Conservation (phyloP, 352 stramenopile species). For the Globisporangium paroecandrum region DNA sequence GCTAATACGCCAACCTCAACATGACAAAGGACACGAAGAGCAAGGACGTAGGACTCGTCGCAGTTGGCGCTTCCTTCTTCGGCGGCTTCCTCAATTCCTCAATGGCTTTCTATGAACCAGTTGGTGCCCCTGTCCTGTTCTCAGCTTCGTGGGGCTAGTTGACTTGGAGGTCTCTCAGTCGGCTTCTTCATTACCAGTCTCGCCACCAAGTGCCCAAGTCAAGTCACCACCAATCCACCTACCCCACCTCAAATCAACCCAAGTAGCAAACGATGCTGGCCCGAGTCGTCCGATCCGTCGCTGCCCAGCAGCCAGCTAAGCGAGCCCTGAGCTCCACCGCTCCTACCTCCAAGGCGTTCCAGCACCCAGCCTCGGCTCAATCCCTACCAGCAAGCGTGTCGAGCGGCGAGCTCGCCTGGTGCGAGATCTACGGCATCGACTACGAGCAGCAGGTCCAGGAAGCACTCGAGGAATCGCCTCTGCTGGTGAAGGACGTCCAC, state of each 20-base stretch:
- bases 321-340: not conserved
- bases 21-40: not conserved
- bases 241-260: not conserved
- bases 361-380: not conserved
- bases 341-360: not conserved
- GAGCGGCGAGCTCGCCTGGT: slow-evolving; percentile 62
- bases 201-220: not conserved
- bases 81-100: not conserved
- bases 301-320: not conserved
- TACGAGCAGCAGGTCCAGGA: slow-evolving; percentile 67
- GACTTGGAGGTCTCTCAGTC: too few relatives aligned
- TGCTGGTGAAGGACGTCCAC: slow-evolving; percentile 30
- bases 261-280: not conserved
- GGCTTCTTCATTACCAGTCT: not conserved
- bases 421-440: slow-evolving; percentile 75
- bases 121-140: not conserved
- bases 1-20: not conserved
- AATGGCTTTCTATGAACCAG: too few relatives aligned
- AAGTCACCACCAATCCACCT: not conserved
- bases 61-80: not conserved
- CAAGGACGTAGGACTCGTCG: not conserved
- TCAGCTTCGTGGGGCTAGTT: not conserved
- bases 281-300: not conserved
- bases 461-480: slow-evolving; percentile 49
- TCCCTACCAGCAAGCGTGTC: slow-evolving; percentile 19